phyloP scores from a whole-genome alignment of 1,284 basidiomycete genomes.

The Cutaneotrichosporon sp. region DNA sequence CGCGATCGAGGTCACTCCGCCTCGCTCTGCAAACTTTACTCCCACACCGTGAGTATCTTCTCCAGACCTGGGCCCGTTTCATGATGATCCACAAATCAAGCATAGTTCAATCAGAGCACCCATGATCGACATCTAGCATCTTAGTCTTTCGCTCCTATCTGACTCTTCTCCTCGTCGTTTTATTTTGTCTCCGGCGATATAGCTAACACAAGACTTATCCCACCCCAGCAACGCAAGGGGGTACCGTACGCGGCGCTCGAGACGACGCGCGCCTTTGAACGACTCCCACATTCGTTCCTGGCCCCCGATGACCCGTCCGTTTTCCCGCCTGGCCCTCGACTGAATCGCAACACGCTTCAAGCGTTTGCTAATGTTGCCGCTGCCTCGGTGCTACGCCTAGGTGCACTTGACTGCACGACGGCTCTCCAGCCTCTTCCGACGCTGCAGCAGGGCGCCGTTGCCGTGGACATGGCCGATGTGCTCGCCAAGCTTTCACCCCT shows the following conservation, averaged over 20 bases:
- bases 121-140: conserved; percentile 61
- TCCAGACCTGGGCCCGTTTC: not conserved
- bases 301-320: not conserved
- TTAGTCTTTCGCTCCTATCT: conserved; percentile 52
- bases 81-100: conserved; percentile 53
- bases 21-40: not conserved
- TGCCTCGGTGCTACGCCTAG: conserved; percentile 8
- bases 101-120: conserved; percentile 89
- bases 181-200: not conserved
- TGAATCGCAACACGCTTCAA: conserved; percentile 1
- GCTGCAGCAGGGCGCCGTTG: not conserved
- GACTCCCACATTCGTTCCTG: conserved; percentile 1
- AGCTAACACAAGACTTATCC: not conserved
- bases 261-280: not conserved
- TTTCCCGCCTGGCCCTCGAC: not conserved
- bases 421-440: conserved; percentile 5
- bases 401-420: conserved; percentile 3
- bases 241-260: not conserved
- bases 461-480: not conserved
- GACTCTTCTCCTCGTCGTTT: not conserved
- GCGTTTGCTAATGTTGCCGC: conserved; percentile 1
- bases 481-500: not conserved
- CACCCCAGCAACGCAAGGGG: not conserved
- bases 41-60: not conserved
- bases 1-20: conserved; percentile 4